Base-by-base conservation (phyloP, 345 rosid species). In the Citrus sp. region DNA sequence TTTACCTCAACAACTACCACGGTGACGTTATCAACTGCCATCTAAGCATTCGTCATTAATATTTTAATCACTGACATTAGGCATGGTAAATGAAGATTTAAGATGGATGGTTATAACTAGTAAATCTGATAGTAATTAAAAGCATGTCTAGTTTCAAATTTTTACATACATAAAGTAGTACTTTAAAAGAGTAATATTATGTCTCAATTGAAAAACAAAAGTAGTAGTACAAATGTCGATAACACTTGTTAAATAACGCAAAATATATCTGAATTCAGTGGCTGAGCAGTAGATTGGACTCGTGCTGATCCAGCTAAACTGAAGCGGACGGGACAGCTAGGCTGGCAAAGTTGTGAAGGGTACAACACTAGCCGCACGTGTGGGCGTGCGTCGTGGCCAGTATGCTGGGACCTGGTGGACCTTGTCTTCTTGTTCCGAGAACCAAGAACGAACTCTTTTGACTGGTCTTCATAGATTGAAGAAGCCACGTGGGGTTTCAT, bases 231-330 rank as follows among this genome's bases (percentile, higher is more conserved):
- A 40, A 40, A 40, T 40, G 13, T 40, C 13, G 13, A 9, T 2
- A 40, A 40, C 49, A 40, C 4, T 40, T 9, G 49, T 37, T 37
- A 0, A 37, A 7, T 7, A 7, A 37, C 40, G 40, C 4, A 37
- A 51, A 51, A 16, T 10, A 59, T 21, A 67, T 54, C 64, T 54
- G 46, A 63, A 38, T 27, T 60, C 81, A 35, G 70, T 35, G 69
- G 68, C 49, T 9, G 82, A 66, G 84, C 49, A 30, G 46, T 58
- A 78, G 72, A 76, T 54, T 58, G 82, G 72, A 76, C 89, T 85
- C 87, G 84, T 87, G 92, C 75, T 81, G 80, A 19, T 89, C 85
- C 90, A 87, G 85, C 83, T 56, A 67, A 77, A 84, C 75, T 81
- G 87, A 82, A 54, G 82, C 69, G 38, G 84, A 83, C 84, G 79